Conservation (phyloP, 768 basidiomycete genomes). For the Phylloporus arenicola region DNA sequence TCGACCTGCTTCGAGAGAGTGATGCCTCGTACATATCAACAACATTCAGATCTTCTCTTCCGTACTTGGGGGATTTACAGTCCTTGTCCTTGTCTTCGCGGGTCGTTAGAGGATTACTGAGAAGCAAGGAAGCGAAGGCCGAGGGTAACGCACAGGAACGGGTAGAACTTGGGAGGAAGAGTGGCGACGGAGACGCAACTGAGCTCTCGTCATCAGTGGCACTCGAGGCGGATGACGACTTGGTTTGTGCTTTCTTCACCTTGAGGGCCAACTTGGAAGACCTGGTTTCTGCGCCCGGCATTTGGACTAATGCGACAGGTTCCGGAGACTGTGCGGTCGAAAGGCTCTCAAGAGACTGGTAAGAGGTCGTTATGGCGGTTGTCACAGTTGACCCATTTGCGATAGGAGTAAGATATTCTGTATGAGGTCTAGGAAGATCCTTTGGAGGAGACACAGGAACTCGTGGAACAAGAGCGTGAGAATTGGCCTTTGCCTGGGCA, state of each 20-base stretch:
- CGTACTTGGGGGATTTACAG: conserved; percentile 25
- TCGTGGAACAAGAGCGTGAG: conserved; percentile 18
- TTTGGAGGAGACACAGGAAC: conserved; percentile 28
- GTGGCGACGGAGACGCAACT: conserved; percentile 40
- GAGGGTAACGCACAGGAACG: conserved; percentile 72
- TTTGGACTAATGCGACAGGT: conserved; percentile 19
- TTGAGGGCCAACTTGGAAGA: conserved; percentile 76
- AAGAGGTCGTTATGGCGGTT: conserved; percentile 78
- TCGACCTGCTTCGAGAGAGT: conserved; percentile 27
- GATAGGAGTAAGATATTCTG: conserved; percentile 71
- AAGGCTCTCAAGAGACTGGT: conserved; percentile 65
- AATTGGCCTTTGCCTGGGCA: conserved; percentile 51
- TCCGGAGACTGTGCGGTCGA: conserved; percentile 31
- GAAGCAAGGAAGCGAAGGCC: conserved; percentile 67
- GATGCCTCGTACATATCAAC: conserved; percentile 27
- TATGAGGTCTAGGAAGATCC: conserved; percentile 44
- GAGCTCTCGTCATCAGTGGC: conserved; percentile 37
- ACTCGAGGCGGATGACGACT: conserved; percentile 30
- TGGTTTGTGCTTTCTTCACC: conserved; percentile 53
- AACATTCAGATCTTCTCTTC: conserved; percentile 28
- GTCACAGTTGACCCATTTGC: conserved; percentile 82
- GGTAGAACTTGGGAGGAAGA: conserved; percentile 51
- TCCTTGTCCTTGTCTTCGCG: conserved; percentile 35
- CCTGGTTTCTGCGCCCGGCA: conserved; percentile 36
- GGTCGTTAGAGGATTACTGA: conserved; percentile 44